A percentile compares a stretch with the other conserved stretches of the same genome.
phyloP scores from a whole-genome alignment of 805 yeast species.

The Kluyveromyces aestuarii region DNA sequence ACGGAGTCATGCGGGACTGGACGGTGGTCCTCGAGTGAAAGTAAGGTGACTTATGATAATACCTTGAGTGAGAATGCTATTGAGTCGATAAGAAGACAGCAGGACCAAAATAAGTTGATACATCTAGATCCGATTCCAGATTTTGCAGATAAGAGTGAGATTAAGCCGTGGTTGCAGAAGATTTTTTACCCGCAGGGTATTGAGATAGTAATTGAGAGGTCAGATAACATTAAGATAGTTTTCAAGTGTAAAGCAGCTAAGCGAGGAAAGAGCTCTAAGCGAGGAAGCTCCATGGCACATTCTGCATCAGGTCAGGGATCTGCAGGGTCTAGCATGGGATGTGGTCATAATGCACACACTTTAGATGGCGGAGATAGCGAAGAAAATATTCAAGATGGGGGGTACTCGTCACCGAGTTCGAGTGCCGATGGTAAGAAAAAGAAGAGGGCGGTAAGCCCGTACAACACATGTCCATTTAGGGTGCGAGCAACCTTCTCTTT shows the following conservation, averaged over 20 bases:
- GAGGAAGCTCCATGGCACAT: background rate
- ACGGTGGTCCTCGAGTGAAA: background rate
- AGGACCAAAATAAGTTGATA: conserved; percentile 26
- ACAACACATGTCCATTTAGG: conserved; percentile 50
- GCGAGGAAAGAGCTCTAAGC: conserved; percentile 12
- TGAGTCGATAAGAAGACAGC: conserved; percentile 12
- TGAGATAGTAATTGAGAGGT: conserved; percentile 51
- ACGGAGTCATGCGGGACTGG: background rate
- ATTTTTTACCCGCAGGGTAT: conserved; percentile 41
- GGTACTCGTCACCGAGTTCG: background rate
- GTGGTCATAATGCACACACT: background rate
- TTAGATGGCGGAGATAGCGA: background rate
- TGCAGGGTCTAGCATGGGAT: background rate
- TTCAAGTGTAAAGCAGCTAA: conserved; percentile 47
- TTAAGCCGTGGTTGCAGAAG: conserved; percentile 54
- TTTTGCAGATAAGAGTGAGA: conserved; percentile 37
- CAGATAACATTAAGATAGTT: conserved; percentile 51
- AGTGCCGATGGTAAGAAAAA: conserved; percentile 9
- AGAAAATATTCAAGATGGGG: conserved; percentile 4
- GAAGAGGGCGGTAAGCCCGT: conserved; percentile 26
- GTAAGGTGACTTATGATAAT: conserved; percentile 5
- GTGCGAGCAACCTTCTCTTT: conserved; percentile 53
- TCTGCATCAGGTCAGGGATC: background rate
- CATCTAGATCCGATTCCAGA: conserved; percentile 31
- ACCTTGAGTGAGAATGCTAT: conserved; percentile 12